A percentile compares a stretch with the other conserved stretches of the same genome.
Evolutionary conservation across 768 basidiomycete species (phyloP).

Genomic region (Suillus sp.): DNA sequence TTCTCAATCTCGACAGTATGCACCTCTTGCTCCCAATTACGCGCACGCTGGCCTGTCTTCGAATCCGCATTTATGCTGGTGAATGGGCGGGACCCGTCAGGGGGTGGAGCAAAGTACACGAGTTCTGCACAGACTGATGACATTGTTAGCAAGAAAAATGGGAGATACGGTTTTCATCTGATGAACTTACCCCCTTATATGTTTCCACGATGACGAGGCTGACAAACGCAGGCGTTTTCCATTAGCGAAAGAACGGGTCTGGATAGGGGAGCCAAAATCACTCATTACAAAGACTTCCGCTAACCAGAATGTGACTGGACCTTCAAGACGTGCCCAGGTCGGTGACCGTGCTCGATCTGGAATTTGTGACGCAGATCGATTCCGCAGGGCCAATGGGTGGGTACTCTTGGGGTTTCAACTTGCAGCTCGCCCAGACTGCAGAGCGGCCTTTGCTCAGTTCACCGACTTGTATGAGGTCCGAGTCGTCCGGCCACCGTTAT

Average conservation of each 20-base stretch:
- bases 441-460: background rate
- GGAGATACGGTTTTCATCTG: background rate
- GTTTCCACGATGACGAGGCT: background rate
- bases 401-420: background rate
- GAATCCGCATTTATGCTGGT: constrained; percentile 38
- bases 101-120: constrained; percentile 40
- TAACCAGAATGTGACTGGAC: background rate
- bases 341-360: background rate
- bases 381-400: background rate
- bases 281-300: background rate
- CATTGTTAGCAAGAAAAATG: background rate
- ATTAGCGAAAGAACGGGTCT: background rate
- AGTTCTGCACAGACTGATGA: constrained; percentile 31
- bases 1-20: constrained; percentile 48
- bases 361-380: background rate
- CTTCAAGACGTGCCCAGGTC: background rate
- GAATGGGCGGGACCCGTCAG: constrained; percentile 44
- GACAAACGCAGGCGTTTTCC: background rate
- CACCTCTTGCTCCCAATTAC: constrained; percentile 38
- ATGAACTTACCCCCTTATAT: background rate
- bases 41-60: constrained; percentile 35
- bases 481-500: background rate
- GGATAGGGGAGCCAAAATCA: background rate
- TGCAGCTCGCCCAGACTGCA: background rate
- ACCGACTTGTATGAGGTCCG: background rate